Base-by-base conservation (phyloP, 257 asterid species). In the Anisodus tanguticus region DNA sequence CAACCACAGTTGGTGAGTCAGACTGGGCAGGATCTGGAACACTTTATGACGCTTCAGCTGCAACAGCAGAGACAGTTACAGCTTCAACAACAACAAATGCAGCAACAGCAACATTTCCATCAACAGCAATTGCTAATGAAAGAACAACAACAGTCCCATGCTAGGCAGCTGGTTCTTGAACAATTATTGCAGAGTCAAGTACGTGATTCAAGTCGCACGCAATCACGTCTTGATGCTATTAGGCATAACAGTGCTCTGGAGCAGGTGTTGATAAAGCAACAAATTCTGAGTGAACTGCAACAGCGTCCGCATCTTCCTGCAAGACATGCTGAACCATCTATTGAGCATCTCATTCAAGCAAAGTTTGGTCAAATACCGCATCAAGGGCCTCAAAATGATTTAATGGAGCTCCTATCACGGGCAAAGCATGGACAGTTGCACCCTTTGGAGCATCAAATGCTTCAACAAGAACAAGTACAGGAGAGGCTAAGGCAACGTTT, bases 401-500 rank as follows among this genome's bases (percentile, higher is more conserved):
- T 94, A 31, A n/a, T 95, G 88, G 98, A 94, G 87, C 90, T 90
- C 85, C 86, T 93, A 31, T 31, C 35, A 31, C 35, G 35, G 35
- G 35, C 35, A 31, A 31, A 31, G 35, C 35, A 0, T 31, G 98
- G 96, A 13, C 97, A 93, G 72, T 81, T 93, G 86, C 95, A 92
- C 83, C 93, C 93, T 15, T 76, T 93, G 88, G 97, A 94, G 79
- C 97, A 91, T 66, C 98, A 95, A 90, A 85, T 92, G 54, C 88
- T 88, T 87, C 98, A 90, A 85, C 99, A 91, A 76, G 98, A 93
- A 83, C 98, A 90, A 89, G 69, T 92, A 72, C 97, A 89, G 78
- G 97, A 91, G 71, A 95, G 95, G 91, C 97, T 93, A 88, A 94
- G 95, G 87, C 98, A 94, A 88, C 88, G 93, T 39, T 17, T 93